Conservation (phyloP, 768 basidiomycete genomes). For the Chlorophyllum brunneum region DNA sequence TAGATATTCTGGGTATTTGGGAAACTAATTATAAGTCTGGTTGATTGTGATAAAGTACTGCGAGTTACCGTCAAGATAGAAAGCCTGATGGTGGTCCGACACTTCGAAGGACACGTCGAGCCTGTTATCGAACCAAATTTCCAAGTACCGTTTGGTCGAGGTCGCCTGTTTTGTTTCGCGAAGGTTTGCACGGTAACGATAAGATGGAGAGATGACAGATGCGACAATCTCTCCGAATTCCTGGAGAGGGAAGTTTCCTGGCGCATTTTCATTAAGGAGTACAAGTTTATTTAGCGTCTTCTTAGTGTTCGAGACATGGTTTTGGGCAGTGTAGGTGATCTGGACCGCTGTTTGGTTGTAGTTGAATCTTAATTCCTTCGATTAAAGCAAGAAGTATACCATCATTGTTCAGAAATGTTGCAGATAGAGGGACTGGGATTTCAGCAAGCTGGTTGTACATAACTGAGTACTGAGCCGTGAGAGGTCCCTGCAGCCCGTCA, state of each 20-base stretch:
- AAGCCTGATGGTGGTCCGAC: conserved; percentile 52
- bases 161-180: conserved; percentile 31
- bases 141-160: conserved; percentile 47
- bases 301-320: conserved; percentile 49
- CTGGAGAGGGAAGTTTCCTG: conserved; percentile 24
- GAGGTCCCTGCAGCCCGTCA: too few relatives aligned
- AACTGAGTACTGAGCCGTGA: not conserved
- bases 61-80: conserved; percentile 56
- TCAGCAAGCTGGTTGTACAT: conserved; percentile 27
- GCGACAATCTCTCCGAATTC: conserved; percentile 38
- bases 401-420: conserved; percentile 20
- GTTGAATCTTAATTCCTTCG: not conserved
- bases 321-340: conserved; percentile 41
- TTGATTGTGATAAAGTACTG: not conserved
- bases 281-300: conserved; percentile 39
- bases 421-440: conserved; percentile 26
- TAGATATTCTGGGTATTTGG: conserved; percentile 39
- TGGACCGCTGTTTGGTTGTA: conserved; percentile 31
- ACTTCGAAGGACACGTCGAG: conserved; percentile 51
- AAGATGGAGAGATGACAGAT: conserved; percentile 38
- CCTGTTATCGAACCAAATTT: conserved; percentile 49
- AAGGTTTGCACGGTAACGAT: conserved; percentile 22
- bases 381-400: conserved; percentile 5
- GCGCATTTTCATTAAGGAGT: conserved; percentile 20
- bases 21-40: not conserved